Conservation (phyloP, 768 basidiomycete genomes). For the Suillus plorans region DNA sequence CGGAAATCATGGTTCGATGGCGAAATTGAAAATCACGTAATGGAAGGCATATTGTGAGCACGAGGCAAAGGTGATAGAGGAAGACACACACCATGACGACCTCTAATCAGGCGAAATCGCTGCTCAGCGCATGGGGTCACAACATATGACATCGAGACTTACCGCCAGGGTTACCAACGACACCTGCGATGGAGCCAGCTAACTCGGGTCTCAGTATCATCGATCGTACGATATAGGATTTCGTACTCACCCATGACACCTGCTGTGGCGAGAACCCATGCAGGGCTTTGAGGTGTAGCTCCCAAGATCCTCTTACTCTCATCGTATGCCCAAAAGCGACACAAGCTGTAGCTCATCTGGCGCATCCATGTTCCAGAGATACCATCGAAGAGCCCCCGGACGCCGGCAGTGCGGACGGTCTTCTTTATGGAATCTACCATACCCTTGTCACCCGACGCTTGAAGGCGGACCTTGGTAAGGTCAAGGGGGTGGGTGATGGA, state of each 20-base stretch:
- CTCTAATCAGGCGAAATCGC: constrained; percentile 39
- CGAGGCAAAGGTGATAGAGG: constrained; percentile 1
- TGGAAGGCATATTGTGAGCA: neutral
- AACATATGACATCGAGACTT: constrained; percentile 15
- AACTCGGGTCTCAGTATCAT: neutral
- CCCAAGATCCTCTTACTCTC: constrained; percentile 84
- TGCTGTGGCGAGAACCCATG: constrained; percentile 79
- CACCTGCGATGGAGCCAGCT: constrained; percentile 85
- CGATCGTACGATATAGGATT: neutral
- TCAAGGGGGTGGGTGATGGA: constrained; percentile 86
- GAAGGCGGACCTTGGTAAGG: constrained; percentile 88
- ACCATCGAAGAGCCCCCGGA: constrained; percentile 75
- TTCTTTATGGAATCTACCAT: constrained; percentile 85
- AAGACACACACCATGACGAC: constrained; percentile 60
- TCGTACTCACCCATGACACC: constrained; percentile 78
- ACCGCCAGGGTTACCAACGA: constrained; percentile 90
- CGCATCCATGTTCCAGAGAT: constrained; percentile 87
- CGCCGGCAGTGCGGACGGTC: constrained; percentile 78
- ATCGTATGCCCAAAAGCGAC: constrained; percentile 93
- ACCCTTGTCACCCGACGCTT: constrained; percentile 89
- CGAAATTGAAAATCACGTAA: constrained; percentile 9
- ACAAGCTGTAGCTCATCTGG: constrained; percentile 91
- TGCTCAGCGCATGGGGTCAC: neutral
- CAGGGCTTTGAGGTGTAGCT: constrained; percentile 62
- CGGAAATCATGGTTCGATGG: neutral